phyloP scores from a whole-genome alignment of 2,329 filamentous ascomycete species.

The Diaporthe sp. region DNA sequence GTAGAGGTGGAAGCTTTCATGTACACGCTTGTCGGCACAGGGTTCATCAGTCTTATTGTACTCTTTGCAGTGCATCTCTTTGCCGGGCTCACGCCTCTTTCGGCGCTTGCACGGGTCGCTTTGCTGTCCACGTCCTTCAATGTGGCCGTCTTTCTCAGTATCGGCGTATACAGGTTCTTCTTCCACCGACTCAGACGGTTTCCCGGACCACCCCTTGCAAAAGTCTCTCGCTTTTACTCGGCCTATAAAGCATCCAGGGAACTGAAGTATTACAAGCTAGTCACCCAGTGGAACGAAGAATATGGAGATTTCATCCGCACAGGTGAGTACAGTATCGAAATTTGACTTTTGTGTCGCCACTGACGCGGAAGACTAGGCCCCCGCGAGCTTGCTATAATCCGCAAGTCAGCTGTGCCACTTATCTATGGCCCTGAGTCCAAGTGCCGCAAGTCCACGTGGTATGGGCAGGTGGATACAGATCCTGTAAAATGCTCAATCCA shows the following conservation, averaged over 20 bases:
- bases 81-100: background rate
- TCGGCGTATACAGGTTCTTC: slow-evolving; percentile 48
- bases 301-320: slow-evolving; percentile 56
- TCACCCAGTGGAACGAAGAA: slow-evolving; percentile 60
- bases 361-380: slow-evolving; percentile 37
- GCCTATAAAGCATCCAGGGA: slow-evolving; percentile 63
- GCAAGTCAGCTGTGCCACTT: slow-evolving; percentile 38
- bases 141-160: slow-evolving; percentile 41
- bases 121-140: slow-evolving; percentile 32
- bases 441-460: slow-evolving; percentile 54
- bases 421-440: slow-evolving; percentile 50
- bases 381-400: slow-evolving; percentile 45
- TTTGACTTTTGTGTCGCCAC: background rate
- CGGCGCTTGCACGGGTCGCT: background rate
- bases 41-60: background rate
- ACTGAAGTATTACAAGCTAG: slow-evolving; percentile 60
- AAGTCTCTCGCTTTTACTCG: slow-evolving; percentile 52
- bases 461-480: slow-evolving; percentile 44
- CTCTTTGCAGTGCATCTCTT: background rate
- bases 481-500: slow-evolving; percentile 49
- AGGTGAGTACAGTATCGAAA: slow-evolving; percentile 33
- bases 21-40: background rate
- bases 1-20: slow-evolving; percentile 22
- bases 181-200: slow-evolving; percentile 53
- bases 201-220: slow-evolving; percentile 53